A percentile compares a stretch with the other conserved stretches of the same genome.
These are phyloP conservation scores for Boletus reticuloceps DNA, from an alignment of 768 basidiomycete genomes.

Conservation along the genomic window DNA sequence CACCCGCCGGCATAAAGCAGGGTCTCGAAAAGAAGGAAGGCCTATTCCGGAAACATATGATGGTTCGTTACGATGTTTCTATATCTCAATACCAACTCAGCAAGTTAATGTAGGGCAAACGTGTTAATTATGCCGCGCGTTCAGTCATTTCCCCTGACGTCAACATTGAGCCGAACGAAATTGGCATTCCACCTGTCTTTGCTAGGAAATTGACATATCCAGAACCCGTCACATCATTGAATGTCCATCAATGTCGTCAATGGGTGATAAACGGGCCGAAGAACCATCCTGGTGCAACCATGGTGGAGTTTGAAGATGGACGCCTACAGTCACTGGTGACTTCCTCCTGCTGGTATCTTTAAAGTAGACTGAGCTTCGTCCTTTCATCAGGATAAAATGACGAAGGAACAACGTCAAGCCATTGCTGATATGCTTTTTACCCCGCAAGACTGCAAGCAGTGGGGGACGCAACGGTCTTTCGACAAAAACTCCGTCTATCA, in stretches of 20 bases:
- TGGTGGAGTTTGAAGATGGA: conserved; percentile 96
- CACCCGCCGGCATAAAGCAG: conserved; percentile 94
- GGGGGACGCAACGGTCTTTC: conserved; percentile 53
- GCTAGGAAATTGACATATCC: conserved; percentile 96
- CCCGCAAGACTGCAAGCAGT: conserved; percentile 68
- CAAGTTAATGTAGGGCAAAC: conserved; percentile 72
- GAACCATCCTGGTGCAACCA: conserved; percentile 87
- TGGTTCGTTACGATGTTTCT: conserved; percentile 54
- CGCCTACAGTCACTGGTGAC: conserved; percentile 76
- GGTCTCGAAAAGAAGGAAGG: conserved; percentile 98
- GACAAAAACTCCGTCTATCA: conserved; percentile 76
- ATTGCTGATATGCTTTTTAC: conserved; percentile 95
- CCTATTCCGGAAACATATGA: conserved; percentile 97
- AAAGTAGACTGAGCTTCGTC: conserved; percentile 3
- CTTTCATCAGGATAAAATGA: conserved; percentile 68
- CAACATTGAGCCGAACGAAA: conserved; percentile 98
- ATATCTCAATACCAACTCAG: neutral
- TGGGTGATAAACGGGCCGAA: conserved; percentile 89
- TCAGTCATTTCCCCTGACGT: conserved; percentile 99
- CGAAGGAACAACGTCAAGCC: conserved; percentile 87
- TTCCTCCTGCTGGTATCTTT: neutral
- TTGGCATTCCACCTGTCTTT: conserved; percentile 96
- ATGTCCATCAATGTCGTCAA: conserved; percentile 84
- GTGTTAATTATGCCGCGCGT: conserved; percentile 98
- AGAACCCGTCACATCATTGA: conserved; percentile 91